phyloP scores from a whole-genome alignment of 2,329 filamentous ascomycete genomes.

The Monosporascus sp. region DNA sequence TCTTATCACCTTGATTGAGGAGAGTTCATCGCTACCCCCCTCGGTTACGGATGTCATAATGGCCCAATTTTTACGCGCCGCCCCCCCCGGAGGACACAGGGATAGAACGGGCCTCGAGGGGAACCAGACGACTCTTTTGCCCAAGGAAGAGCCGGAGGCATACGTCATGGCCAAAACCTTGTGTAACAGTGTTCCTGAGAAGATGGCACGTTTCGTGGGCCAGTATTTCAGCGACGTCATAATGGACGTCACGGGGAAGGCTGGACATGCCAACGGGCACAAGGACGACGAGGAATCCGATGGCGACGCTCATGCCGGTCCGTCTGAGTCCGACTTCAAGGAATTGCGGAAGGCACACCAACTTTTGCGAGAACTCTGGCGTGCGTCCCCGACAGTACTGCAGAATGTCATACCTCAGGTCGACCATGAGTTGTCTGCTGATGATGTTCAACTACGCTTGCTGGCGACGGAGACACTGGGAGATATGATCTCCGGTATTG shows the following conservation, averaged over 20 bases:
- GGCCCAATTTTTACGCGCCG: slow-evolving; percentile 88
- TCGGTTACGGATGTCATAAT: slow-evolving; percentile 89
- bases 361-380: slow-evolving; percentile 87
- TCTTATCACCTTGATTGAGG: slow-evolving; percentile 80
- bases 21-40: slow-evolving; percentile 69
- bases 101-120: slow-evolving; percentile 59
- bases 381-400: slow-evolving; percentile 80
- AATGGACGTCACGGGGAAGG: slow-evolving; percentile 70
- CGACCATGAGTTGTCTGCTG: slow-evolving; percentile 84
- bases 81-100: slow-evolving; percentile 60
- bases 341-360: slow-evolving; percentile 87
- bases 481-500: slow-evolving; percentile 90
- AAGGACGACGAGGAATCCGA: slow-evolving; percentile 58
- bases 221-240: slow-evolving; percentile 98
- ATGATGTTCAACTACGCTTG: slow-evolving; percentile 79
- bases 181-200: slow-evolving; percentile 82
- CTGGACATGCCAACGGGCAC: slow-evolving; percentile 49
- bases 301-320: slow-evolving; percentile 53
- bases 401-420: slow-evolving; percentile 92
- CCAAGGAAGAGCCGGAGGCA: slow-evolving; percentile 83
- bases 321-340: slow-evolving; percentile 77
- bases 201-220: slow-evolving; percentile 90
- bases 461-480: slow-evolving; percentile 92
- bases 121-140: slow-evolving; percentile 75
- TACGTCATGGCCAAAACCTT: slow-evolving; percentile 97